A percentile compares a stretch with the other conserved stretches of the same genome.
phyloP scores from a whole-genome alignment of 1,139 yeast species.

The Geotrichum australiense region DNA sequence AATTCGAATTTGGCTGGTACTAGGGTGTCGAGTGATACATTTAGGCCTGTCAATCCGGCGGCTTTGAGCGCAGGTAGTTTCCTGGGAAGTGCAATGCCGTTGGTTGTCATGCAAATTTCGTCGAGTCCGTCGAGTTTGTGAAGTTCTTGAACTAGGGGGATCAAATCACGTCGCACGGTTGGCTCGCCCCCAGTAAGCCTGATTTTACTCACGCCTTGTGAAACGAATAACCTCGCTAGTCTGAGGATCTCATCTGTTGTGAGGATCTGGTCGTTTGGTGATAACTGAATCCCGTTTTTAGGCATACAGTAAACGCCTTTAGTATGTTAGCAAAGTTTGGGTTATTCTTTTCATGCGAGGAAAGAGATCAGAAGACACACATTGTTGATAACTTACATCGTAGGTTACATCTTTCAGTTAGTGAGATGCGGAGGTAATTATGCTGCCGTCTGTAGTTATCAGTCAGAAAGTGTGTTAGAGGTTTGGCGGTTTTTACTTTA shows the following conservation, averaged over 20 bases:
- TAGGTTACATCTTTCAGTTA: constrained; percentile 46
- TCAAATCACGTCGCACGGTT: constrained; percentile 43
- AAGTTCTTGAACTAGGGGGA: constrained; percentile 37
- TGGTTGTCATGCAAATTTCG: constrained; percentile 45
- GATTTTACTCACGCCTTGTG: constrained; percentile 43
- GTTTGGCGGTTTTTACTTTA: constrained; percentile 29
- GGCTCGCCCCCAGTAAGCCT: constrained; percentile 52
- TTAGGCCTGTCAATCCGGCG: constrained; percentile 42
- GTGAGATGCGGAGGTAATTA: constrained; percentile 43
- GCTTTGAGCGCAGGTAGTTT: constrained; percentile 38
- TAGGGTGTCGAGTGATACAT: constrained; percentile 43
- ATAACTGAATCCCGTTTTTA: constrained; percentile 44
- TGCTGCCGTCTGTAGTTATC: constrained; percentile 42
- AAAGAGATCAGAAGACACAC: neutral
- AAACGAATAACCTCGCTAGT: constrained; percentile 39
- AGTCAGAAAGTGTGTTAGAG: constrained; percentile 39
- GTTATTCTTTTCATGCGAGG: neutral
- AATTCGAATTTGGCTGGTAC: constrained; percentile 44
- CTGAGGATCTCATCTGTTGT: constrained; percentile 40
- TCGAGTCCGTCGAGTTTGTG: constrained; percentile 37
- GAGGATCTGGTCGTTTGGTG: constrained; percentile 38
- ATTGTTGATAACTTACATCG: constrained; percentile 35
- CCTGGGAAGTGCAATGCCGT: constrained; percentile 44
- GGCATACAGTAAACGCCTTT: constrained; percentile 45
- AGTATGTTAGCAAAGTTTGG: neutral